Percentiles rank a stretch among this genome's conserved stretches.
Evolutionary conservation across 192 early-diverging fungal genomes (phyloP).

Genomic region (Rhizophagus sp.): DNA sequence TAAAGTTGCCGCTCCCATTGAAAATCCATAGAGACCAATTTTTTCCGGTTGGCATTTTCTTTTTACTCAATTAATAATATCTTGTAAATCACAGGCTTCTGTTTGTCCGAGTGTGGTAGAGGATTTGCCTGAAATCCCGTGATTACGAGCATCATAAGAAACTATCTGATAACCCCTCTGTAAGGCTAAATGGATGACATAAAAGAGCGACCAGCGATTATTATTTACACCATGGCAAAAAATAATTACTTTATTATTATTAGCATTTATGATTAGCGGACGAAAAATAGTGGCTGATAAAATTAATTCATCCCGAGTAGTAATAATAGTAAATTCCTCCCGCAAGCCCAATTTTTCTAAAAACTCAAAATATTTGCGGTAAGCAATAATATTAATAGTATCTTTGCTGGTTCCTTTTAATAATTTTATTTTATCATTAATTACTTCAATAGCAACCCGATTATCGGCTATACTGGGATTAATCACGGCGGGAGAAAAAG

Average conservation of each 20-base stretch:
- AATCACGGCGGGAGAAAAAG: no score
- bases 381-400: no score
- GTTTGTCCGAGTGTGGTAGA: background rate
- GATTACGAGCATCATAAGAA: conserved; percentile 3
- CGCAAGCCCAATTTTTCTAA: no score
- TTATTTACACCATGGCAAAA: background rate
- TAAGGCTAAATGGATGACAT: background rate
- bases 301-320: no score
- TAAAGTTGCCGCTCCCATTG: background rate
- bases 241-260: background rate
- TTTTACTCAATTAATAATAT: background rate
- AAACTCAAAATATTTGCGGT: no score
- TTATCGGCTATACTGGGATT: no score
- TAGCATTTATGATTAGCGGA: no score
- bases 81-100: background rate
- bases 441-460: no score
- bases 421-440: no score
- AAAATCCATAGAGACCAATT: conserved; percentile 3
- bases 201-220: conserved; percentile 1
- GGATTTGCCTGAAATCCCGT: background rate
- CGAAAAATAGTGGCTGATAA: no score
- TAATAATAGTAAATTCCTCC: no score
- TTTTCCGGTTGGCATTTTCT: background rate
- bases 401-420: no score
- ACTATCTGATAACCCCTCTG: background rate